Conservation (phyloP, 306 rosid genomes). For the Acacia confusa region DNA sequence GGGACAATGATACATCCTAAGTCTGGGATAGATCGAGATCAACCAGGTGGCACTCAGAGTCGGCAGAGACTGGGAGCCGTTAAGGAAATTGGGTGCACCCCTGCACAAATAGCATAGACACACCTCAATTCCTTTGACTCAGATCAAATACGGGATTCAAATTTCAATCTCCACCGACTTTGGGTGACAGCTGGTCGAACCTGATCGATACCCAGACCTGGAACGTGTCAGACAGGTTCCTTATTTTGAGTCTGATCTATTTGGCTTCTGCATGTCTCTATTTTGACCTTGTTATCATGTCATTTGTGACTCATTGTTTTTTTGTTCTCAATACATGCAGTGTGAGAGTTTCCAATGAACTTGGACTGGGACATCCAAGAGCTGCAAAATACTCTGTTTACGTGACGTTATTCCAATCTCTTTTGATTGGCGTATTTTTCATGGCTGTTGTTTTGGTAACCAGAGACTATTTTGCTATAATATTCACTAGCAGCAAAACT, state of each 20-base stretch:
- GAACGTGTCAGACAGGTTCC: not conserved
- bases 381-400: slow-evolving; percentile 76
- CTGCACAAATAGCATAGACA: too few species aligned
- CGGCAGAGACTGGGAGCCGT: too few species aligned
- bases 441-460: slow-evolving; percentile 51
- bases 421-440: slow-evolving; percentile 64
- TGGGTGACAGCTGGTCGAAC: too few species aligned
- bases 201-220: too few species aligned
- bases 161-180: too few species aligned
- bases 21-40: too few species aligned
- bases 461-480: slow-evolving; percentile 50
- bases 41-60: too few species aligned
- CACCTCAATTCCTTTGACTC: too few species aligned
- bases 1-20: too few species aligned
- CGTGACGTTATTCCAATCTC: slow-evolving; percentile 66
- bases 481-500: slow-evolving; percentile 57
- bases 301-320: not conserved
- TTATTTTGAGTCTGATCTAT: not conserved
- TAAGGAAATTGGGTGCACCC: too few species aligned
- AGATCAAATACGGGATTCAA: too few species aligned
- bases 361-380: slow-evolving; percentile 77
- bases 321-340: slow-evolving; percentile 10
- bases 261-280: not conserved
- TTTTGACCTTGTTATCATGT: not conserved
- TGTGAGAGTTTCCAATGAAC: slow-evolving; percentile 50